These are phyloP conservation scores for Cercophora samala DNA, from an alignment of 495 filamentous ascomycete species.

Conservation along the genomic window DNA sequence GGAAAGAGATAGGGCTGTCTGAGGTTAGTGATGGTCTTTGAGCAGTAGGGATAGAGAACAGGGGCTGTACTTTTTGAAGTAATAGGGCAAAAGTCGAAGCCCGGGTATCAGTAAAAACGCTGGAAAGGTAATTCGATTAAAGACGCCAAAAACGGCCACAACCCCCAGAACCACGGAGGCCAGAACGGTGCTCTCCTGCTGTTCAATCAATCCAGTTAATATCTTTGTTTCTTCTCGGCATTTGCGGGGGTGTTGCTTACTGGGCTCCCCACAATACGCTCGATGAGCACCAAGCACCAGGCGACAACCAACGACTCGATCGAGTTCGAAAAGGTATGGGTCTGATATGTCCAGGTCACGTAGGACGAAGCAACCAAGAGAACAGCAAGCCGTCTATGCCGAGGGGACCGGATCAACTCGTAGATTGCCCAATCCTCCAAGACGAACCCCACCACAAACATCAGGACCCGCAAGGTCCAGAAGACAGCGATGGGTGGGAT, in stretches of 20 bases:
- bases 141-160: constrained; percentile 77
- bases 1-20: constrained; percentile 63
- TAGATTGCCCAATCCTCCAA: constrained; percentile 96
- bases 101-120: constrained; percentile 82
- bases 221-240: not conserved
- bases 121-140: constrained; percentile 96
- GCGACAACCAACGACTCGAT: constrained; percentile 87
- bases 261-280: constrained; percentile 72
- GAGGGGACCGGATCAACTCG: constrained; percentile 74
- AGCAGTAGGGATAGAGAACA: not conserved
- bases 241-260: constrained; percentile 42
- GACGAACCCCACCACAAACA: constrained; percentile 93
- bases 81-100: constrained; percentile 78
- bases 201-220: not conserved
- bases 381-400: constrained; percentile 67
- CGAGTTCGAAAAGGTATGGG: constrained; percentile 97
- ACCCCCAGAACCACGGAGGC: constrained; percentile 74
- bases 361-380: constrained; percentile 89
- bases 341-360: constrained; percentile 98
- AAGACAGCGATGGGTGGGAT: constrained; percentile 73
- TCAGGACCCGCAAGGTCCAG: constrained; percentile 78
- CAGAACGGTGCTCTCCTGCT: constrained; percentile 71
- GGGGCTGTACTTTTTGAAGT: constrained; percentile 65
- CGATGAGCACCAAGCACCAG: constrained; percentile 88
- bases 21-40: constrained; percentile 25